Base-by-base conservation (phyloP, 352 stramenopile species). In the Phytophthora vignae region DNA sequence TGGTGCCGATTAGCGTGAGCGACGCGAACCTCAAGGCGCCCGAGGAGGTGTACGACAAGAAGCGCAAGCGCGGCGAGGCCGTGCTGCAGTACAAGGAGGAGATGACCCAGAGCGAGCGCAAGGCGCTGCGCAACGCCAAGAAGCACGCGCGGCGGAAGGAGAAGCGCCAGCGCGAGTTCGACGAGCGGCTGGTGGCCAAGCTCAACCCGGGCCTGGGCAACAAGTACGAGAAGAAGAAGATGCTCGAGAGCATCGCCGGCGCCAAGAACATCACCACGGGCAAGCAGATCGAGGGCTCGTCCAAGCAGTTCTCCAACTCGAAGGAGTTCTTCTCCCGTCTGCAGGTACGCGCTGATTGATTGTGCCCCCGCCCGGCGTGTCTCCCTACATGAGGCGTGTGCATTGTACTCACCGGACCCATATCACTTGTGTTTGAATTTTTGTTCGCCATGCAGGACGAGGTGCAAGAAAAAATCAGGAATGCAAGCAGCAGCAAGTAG, bases 221-320 rank as follows among this genome's bases (percentile, higher is more conserved):
- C 83, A 98, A 98, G 62, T 98, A 98, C 83, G 96, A 97, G 70
- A 98, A 98, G 78, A 96, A 90, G 85, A 97, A 96, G 67, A 85
- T 96, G 81, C 79, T 95, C 67, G 85, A 96, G 74, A 93, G 80
- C 69, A 79, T 96, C 42, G 82, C 84, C 25, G 78, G 75, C 57
- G 84, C 86, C 79, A 93, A 92, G 77, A 96, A 94, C 71, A 79
- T 96, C 70, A 93, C 84, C n/a, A 89, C 64, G 67, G 89, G 89
- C 82, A 96, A 90, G 73, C 79, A 83, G 58, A 94, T 94, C 76
- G 85, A 94, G 53, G 87, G 86, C 64, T 93, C 85, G 15, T 86
- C 84, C 42, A 90, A 91, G 74, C 86, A 94, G 75, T 96, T 94
- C 63, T 92, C 87, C 78, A 95, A 94, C 73, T 95, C 87, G 64